phyloP scores from a whole-genome alignment of 257 asterid species.

The Ballota nigra region DNA sequence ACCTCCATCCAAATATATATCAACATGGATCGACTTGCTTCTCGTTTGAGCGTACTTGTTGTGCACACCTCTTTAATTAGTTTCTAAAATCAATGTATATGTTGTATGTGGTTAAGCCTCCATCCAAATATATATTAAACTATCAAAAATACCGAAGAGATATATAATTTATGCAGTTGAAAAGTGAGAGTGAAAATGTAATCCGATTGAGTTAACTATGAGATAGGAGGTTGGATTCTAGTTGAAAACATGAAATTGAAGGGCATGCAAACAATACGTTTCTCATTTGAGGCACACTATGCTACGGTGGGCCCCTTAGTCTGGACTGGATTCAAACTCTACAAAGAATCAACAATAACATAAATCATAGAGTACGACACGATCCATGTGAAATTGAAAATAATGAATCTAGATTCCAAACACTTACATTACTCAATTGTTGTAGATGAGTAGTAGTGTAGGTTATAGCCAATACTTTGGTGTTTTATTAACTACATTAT shows the following conservation, averaged over 20 bases:
- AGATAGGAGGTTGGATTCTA: too few species aligned
- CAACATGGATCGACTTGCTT: background rate
- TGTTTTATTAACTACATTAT: slow-evolving; percentile 13
- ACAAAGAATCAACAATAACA: background rate
- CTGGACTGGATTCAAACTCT: background rate
- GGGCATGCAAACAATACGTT: background rate
- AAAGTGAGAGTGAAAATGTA: too few species aligned
- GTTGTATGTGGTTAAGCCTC: too few species aligned
- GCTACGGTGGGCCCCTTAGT: background rate
- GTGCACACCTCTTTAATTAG: too few species aligned
- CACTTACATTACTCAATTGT: background rate
- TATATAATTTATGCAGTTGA: too few species aligned
- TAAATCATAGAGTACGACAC: background rate
- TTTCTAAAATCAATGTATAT: too few species aligned
- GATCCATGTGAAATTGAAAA: slow-evolving; percentile 28
- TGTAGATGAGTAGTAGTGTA: background rate
- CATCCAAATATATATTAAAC: background rate
- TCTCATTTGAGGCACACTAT: background rate
- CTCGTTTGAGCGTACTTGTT: too few species aligned
- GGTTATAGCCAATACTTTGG: background rate
- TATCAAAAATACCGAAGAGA: too few species aligned
- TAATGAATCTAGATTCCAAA: background rate
- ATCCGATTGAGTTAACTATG: too few species aligned
- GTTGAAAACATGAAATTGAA: background rate
- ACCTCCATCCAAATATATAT: too few species aligned